Conservation (phyloP, 306 rosid genomes). For the Notholithocarpus densiflorus region DNA sequence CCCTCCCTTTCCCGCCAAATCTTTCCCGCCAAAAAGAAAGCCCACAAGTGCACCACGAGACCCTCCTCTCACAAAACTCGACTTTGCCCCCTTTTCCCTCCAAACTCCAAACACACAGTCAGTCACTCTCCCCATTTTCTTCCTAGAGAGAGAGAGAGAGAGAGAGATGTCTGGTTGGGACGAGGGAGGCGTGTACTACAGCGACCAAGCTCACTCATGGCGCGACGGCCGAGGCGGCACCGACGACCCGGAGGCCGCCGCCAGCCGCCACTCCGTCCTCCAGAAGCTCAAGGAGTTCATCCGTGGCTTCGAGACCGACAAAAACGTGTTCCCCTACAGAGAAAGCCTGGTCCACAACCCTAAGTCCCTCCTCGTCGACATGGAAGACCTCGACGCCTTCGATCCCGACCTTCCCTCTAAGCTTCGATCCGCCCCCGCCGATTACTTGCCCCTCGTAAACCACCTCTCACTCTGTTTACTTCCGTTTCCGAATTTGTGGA, state of each 20-base stretch:
- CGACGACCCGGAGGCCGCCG: conserved; percentile 33
- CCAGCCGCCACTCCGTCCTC: conserved; percentile 63
- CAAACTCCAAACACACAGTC: conserved; percentile 12
- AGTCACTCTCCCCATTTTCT: not conserved
- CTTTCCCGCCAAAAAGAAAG: conserved; percentile 42
- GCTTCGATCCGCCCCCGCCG: conserved; percentile 82
- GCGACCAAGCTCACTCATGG: conserved; percentile 91
- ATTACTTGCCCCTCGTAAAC: conserved; percentile 68
- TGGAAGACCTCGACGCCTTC: conserved; percentile 76
- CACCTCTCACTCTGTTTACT: not conserved
- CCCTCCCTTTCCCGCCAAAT: conserved; percentile 46
- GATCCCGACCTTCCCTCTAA: conserved; percentile 74
- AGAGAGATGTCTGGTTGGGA: conserved; percentile 94
- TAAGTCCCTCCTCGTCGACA: conserved; percentile 54
- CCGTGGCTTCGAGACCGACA: conserved; percentile 69
- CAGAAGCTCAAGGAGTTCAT: conserved; percentile 93
- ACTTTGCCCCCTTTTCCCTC: not conserved
- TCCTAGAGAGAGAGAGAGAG: not conserved
- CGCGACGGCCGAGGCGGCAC: conserved; percentile 49
- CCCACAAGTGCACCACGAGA: too few species aligned
- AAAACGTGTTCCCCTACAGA: conserved; percentile 72
- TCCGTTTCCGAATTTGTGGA: not conserved
- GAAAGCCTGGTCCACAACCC: conserved; percentile 77
- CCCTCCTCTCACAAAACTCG: not conserved
- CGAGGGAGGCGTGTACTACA: conserved; percentile 91